Evolutionary conservation across 2,329 filamentous ascomycete genomes (phyloP).

Genomic region (Colletotrichum cordylinicola): DNA sequence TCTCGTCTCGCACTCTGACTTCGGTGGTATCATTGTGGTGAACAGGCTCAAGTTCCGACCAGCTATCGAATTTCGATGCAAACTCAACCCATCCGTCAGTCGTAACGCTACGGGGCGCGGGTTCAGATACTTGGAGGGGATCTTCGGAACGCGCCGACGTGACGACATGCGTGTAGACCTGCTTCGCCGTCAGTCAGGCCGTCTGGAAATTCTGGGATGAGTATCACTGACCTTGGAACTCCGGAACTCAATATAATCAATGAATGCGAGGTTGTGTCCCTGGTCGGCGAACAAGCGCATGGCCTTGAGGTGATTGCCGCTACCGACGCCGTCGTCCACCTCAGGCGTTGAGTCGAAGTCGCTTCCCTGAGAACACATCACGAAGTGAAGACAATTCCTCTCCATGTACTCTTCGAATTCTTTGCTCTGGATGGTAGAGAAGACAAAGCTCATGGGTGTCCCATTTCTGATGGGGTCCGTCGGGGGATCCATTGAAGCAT

Average conservation of each 20-base stretch:
- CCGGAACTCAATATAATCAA: slow-evolving; percentile 67
- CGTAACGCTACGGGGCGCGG: not conserved
- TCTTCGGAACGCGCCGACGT: not conserved
- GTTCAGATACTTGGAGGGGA: not conserved
- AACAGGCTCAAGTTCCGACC: not conserved
- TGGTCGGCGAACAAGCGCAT: slow-evolving; percentile 59
- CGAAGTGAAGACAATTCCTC: slow-evolving; percentile 64
- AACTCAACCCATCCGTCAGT: not conserved
- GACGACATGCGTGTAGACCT: not conserved
- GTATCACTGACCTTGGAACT: slow-evolving; percentile 62
- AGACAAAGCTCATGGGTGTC: not conserved
- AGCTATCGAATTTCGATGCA: not conserved
- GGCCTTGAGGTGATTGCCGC: slow-evolving; percentile 41
- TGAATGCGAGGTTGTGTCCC: slow-evolving; percentile 67
- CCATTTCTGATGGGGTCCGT: slow-evolving; percentile 51
- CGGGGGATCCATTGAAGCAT: slow-evolving; percentile 28
- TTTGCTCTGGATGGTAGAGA: slow-evolving; percentile 1
- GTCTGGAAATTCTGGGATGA: accelerated
- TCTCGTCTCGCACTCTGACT: not conserved
- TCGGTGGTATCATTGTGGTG: not conserved
- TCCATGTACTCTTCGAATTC: slow-evolving; percentile 63
- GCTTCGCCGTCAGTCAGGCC: not conserved
- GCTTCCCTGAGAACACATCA: slow-evolving; percentile 48
- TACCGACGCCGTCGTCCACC: not conserved
- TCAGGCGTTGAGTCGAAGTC: not conserved